Evolutionary conservation across 768 basidiomycete genomes (phyloP).

Genomic region (Russula sp.): DNA sequence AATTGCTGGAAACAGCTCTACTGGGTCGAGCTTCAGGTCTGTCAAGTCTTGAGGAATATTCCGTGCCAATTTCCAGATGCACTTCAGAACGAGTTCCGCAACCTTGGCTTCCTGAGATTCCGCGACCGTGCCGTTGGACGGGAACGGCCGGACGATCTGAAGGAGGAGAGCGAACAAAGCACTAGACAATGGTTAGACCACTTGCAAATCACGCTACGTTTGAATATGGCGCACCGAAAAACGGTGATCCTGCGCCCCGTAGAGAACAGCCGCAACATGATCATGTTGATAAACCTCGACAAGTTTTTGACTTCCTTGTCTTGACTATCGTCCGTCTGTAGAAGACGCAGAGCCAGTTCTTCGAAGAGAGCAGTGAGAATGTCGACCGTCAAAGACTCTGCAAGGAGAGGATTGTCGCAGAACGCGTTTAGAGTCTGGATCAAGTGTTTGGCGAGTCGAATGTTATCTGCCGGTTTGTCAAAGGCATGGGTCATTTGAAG

Average conservation of each 20-base stretch:
- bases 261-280: slow-evolving; percentile 87
- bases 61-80: slow-evolving; percentile 95
- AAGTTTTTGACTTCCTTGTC: slow-evolving; percentile 85
- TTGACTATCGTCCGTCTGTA: slow-evolving; percentile 87
- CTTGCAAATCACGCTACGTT: neutral
- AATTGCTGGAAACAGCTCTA: slow-evolving; percentile 84
- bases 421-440: slow-evolving; percentile 95
- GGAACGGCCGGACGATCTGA: slow-evolving; percentile 80
- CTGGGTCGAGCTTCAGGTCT: slow-evolving; percentile 72
- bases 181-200: slow-evolving; percentile 30
- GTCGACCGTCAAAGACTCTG: slow-evolving; percentile 79
- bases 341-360: slow-evolving; percentile 81
- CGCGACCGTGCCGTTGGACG: slow-evolving; percentile 56
- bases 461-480: slow-evolving; percentile 76
- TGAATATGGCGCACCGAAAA: slow-evolving; percentile 56
- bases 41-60: slow-evolving; percentile 89
- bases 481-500: slow-evolving; percentile 91
- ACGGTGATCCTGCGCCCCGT: slow-evolving; percentile 86
- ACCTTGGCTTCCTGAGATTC: slow-evolving; percentile 83
- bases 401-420: slow-evolving; percentile 83
- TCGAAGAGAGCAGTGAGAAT: slow-evolving; percentile 83
- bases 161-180: slow-evolving; percentile 76
- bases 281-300: slow-evolving; percentile 97
- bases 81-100: slow-evolving; percentile 89
- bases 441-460: slow-evolving; percentile 92